Evolutionary conservation across 2,329 filamentous ascomycete species (phyloP).

Genomic region (Trichophyton mentagrophytes): DNA sequence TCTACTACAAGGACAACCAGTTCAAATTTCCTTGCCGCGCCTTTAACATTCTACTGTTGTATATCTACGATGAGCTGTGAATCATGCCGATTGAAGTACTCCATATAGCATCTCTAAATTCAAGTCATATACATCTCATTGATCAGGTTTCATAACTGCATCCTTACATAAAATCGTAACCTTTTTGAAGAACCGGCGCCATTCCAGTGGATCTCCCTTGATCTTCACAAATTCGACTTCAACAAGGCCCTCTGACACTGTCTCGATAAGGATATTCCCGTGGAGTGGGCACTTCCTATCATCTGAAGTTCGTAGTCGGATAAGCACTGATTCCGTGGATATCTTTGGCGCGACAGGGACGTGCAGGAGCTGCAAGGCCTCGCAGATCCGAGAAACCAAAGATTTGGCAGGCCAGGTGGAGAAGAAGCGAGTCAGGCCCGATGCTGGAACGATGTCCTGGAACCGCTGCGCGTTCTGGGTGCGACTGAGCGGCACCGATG

Average conservation of each 20-base stretch:
- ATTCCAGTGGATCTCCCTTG: slow-evolving; percentile 92
- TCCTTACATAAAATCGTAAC: slow-evolving; percentile 80
- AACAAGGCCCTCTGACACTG: slow-evolving; percentile 47
- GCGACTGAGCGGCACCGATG: slow-evolving; percentile 65
- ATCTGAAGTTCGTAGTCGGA: slow-evolving; percentile 62
- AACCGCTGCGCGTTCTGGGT: slow-evolving; percentile 85
- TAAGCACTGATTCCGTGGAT: slow-evolving; percentile 40
- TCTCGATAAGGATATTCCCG: slow-evolving; percentile 34
- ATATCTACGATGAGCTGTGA: background rate
- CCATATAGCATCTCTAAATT: background rate
- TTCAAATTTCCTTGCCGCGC: too few species aligned
- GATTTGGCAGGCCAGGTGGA: slow-evolving; percentile 63
- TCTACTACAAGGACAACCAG: too few species aligned
- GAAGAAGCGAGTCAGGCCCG: slow-evolving; percentile 83
- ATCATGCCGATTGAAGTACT: background rate
- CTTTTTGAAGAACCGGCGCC: slow-evolving; percentile 94
- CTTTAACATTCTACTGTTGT: too few species aligned
- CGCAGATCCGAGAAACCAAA: slow-evolving; percentile 65
- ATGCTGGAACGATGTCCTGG: slow-evolving; percentile 77
- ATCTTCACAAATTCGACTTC: slow-evolving; percentile 88
- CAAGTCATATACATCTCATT: slow-evolving; percentile 13
- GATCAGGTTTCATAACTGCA: slow-evolving; percentile 54
- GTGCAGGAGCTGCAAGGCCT: slow-evolving; percentile 73
- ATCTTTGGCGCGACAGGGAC: slow-evolving; percentile 48
- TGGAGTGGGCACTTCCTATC: slow-evolving; percentile 34